These are phyloP conservation scores for Balamuthia mandrillaris DNA, from an alignment of 208 protist genomes.

Conservation along the genomic window DNA sequence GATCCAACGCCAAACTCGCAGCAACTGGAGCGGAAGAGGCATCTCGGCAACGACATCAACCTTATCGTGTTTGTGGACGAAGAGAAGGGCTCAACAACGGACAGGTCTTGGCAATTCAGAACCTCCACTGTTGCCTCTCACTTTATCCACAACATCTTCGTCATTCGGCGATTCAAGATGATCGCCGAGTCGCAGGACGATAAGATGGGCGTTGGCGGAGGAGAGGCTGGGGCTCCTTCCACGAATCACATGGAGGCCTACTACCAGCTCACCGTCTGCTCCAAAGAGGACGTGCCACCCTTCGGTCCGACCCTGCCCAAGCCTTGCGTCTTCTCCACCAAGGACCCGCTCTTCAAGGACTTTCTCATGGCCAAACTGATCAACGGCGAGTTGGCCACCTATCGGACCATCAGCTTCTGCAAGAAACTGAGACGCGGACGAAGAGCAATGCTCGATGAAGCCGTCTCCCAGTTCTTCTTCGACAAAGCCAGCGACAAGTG, in stretches of 20 bases:
- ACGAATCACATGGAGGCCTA: not conserved
- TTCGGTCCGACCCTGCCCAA: conserved; percentile 18
- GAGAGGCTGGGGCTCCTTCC: too few species aligned
- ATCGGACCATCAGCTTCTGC: conserved; percentile 9
- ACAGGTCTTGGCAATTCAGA: not conserved
- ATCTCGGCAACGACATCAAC: conserved; percentile 17
- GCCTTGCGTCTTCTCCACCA: not conserved
- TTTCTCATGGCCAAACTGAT: conserved; percentile 30
- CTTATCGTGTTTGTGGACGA: conserved; percentile 12
- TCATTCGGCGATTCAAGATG: not conserved
- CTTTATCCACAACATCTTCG: conserved; percentile 28
- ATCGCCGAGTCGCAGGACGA: not conserved
- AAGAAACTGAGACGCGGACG: not conserved
- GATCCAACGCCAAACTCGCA: not conserved
- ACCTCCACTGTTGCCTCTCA: not conserved
- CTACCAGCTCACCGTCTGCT: not conserved
- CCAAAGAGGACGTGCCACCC: conserved; percentile 16
- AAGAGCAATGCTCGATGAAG: not conserved
- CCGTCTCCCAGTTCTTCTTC: not conserved
- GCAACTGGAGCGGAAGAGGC: conserved; percentile 23
- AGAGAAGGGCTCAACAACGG: not conserved
- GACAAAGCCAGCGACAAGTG: not conserved
- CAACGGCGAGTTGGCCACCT: conserved; percentile 13
- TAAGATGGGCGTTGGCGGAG: too few species aligned
- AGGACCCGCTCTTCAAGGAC: not conserved